Percentiles rank a stretch among this genome's conserved stretches.
These are phyloP conservation scores for Fusarium verrucosum DNA, from an alignment of 2,329 filamentous ascomycete species.

Conservation along the genomic window DNA sequence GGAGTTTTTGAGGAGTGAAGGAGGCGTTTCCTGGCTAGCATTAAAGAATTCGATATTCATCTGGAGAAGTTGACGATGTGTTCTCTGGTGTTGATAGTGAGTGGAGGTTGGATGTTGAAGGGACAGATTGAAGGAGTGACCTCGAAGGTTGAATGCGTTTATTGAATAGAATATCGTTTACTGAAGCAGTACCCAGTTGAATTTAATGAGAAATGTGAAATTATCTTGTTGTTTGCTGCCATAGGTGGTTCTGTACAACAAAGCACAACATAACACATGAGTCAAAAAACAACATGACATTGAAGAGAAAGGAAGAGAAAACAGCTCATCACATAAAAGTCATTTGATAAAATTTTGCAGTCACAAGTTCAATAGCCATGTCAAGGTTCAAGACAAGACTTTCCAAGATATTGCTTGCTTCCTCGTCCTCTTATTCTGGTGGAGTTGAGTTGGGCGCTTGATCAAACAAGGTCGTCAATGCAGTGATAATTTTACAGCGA, in stretches of 20 bases:
- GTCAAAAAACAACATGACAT: not conserved
- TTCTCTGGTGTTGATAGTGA: conserved; percentile 3
- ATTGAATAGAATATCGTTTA: not conserved
- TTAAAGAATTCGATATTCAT: conserved; percentile 11
- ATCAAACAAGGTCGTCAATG: conserved; percentile 34
- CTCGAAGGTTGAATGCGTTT: not conserved
- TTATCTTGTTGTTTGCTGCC: conserved; percentile 20
- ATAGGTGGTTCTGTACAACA: conserved; percentile 20
- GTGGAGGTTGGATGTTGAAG: conserved; percentile 14
- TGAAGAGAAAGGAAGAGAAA: not conserved
- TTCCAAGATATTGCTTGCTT: conserved; percentile 1
- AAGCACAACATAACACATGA: not conserved
- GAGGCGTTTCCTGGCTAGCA: conserved; percentile 13
- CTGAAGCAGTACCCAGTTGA: conserved; percentile 7
- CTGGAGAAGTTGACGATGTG: conserved; percentile 12
- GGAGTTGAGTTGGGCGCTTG: conserved; percentile 28
- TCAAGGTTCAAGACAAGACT: not conserved
- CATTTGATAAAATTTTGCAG: not conserved
- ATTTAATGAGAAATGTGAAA: conserved; percentile 3
- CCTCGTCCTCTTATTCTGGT: conserved; percentile 12
- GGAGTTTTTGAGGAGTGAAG: conserved; percentile 8
- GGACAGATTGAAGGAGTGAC: not conserved
- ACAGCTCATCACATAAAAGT: not conserved
- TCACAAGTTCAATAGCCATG: not conserved
- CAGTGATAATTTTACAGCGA: conserved; percentile 17